Evolutionary conservation across 345 rosid species (phyloP).

Genomic region (Eucalyptus regnans): DNA sequence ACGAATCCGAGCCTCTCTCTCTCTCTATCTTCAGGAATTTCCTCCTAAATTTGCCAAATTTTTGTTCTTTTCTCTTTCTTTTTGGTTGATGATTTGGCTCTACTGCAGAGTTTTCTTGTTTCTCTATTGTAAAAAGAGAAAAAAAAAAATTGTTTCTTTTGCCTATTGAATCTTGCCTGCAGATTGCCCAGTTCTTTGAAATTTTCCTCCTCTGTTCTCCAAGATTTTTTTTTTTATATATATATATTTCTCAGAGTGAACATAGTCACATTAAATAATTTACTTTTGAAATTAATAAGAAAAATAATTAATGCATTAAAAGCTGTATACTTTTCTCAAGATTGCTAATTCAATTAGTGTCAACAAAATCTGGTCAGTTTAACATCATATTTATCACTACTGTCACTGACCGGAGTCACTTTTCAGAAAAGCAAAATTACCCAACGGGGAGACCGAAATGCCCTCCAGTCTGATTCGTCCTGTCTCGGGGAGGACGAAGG

Average conservation of each 20-base stretch:
- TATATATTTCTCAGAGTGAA: background rate
- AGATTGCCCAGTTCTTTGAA: background rate
- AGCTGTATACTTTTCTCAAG: background rate
- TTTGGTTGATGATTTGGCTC: background rate
- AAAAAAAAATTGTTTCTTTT: background rate
- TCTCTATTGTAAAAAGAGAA: background rate
- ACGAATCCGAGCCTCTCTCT: background rate
- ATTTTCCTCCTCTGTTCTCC: background rate
- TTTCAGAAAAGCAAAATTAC: background rate
- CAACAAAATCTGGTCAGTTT: background rate
- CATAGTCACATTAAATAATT: background rate
- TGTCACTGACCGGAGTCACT: background rate
- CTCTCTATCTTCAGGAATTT: background rate
- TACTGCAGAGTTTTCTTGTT: background rate
- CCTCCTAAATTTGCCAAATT: background rate
- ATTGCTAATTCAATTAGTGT: background rate
- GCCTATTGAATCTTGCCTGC: background rate
- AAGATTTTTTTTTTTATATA: fast-evolving
- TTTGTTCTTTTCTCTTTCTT: background rate
- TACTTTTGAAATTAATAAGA: background rate
- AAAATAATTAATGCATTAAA: background rate
- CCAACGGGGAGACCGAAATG: background rate
- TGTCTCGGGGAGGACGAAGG: background rate
- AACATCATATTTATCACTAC: background rate
- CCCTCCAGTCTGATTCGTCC: background rate